Base-by-base conservation (phyloP, 1,139 yeast species). In the Magnusiomyces magnusii region DNA sequence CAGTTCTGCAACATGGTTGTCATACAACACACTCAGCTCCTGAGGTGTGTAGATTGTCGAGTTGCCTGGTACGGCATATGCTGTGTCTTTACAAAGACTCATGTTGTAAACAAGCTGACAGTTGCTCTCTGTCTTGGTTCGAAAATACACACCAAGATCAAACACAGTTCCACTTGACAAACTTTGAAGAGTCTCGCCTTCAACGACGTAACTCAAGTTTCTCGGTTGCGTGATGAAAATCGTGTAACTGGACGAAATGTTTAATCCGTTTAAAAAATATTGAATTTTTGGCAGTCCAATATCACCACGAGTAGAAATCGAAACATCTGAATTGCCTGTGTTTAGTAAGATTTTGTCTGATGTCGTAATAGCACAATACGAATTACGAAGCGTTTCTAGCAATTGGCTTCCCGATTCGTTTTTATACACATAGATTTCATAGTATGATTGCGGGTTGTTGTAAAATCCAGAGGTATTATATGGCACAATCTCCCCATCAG, bases 11-110 rank as follows among this genome's bases (percentile, higher is more conserved):
- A 97, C 93, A 63, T 83, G 75, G 51, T 75, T 66, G 68, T 93
- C 97, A 69, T 90, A 93, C 25, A 80, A 66, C 0, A 64, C 50
- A 0, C 77, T 76, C 39, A 84, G 69, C 31, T 71, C 72, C 3
- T 60, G 58, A 31, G 69, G 65, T 13, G 71, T 66, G 64, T 66
- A 74, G 27, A 67, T 59, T 5, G 73, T 64, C 5, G 73, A 71
- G 57, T 75, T 75, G 1, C 86, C 82, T 0, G 98, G 99, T 0
- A 89, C 97, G 0, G 96, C 80, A 72, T 91, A 93, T 0, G 97
- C 95, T 42, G 92, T 95, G 56, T 83, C 82, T 42, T 78, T 73
- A 71, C 99, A 93, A 68, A 92, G 90, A 0, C 81, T 84, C 58
- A 93, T 75, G 61, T 83, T 87, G 70, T 81, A 89, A 27, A 91